Evolutionary conservation across 495 filamentous ascomycete genomes (phyloP).

Genomic region (Tuber borchii): DNA sequence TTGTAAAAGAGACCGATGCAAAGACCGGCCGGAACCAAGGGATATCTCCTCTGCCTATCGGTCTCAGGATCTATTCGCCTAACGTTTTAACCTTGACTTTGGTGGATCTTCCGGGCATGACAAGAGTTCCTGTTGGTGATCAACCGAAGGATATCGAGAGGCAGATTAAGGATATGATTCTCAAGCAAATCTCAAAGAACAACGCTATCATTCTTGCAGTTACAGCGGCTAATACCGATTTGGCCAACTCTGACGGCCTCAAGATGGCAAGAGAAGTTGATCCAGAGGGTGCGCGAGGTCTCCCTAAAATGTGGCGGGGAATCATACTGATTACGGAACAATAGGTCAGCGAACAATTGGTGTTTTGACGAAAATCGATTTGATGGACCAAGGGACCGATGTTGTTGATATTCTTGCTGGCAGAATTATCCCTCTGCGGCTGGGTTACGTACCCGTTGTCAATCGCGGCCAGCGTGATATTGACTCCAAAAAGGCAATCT

Average conservation of each 20-base stretch:
- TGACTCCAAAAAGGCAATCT: constrained; percentile 89
- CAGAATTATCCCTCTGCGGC: constrained; percentile 87
- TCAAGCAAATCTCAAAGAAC: constrained; percentile 96
- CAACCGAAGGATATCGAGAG: constrained; percentile 97
- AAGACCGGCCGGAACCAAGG: constrained; percentile 96
- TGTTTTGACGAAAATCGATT: constrained; percentile 96
- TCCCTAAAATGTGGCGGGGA: not conserved
- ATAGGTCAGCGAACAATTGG: constrained; percentile 81
- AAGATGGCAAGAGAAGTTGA: constrained; percentile 97
- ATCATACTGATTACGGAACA: not conserved
- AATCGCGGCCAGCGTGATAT: constrained; percentile 99
- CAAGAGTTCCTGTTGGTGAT: constrained; percentile 96
- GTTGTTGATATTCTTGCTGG: constrained; percentile 99
- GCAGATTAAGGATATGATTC: constrained; percentile 96
- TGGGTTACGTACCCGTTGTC: constrained; percentile 97
- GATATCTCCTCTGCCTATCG: constrained; percentile 93
- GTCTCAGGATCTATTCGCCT: constrained; percentile 93
- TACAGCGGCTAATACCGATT: constrained; percentile 90
- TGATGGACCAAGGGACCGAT: constrained; percentile 99
- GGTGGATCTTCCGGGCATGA: constrained; percentile 94
- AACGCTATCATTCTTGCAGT: constrained; percentile 98
- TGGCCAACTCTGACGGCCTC: constrained; percentile 96
- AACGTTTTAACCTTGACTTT: constrained; percentile 96
- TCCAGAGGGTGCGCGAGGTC: constrained; percentile 60
- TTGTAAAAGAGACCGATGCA: constrained; percentile 88